Evolutionary conservation across 441 rosid species (phyloP), one percentile per base, ranked within the genome.

Genomic region (Gossypium trilobum): DNA sequence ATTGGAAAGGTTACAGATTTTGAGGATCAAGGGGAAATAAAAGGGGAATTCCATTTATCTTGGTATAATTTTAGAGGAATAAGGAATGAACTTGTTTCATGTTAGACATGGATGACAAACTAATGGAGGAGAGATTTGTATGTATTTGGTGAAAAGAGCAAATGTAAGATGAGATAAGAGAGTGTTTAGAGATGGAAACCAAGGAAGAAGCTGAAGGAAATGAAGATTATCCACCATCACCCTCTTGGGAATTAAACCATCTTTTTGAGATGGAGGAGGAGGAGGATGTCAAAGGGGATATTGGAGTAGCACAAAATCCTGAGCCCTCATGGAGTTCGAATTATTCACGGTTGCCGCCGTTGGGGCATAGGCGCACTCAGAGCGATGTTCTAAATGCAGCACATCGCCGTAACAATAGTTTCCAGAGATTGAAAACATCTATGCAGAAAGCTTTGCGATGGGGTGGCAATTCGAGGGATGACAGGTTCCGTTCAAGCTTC

Each of bases 401-500:
- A 9, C 84, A 86, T 77, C 70, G 76, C 69, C 88, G 83, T 19
- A 77, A 70, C 52, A 87, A 84, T 79, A 85, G 92, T 78, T 84
- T 92, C 71, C 91, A 84, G 82, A 92, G 75, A 78, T 63, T 88
- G 77, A 94, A 89, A 74, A 83, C 73, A 66, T 91, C 82, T 75
- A 79, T 91, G 96, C 94, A 90, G 70, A 94, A 83, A 83, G 97
- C 93, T 36, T 94, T 88, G 97, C 85, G 86, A 55, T 87, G 97
- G 84, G 89, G 89, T 63, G 84, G 87, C 76, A 83, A 77, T 75
- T 69, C 79, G 0, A 78, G 78, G 5, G 90, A 88, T 6, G 87
- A 84, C 23, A 80, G 68, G 71, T 72, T 52, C 57, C 69, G 70
- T 4, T 78, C 87, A 50, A 85, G 82, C 77, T 94, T 91, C 85